Conservation (phyloP, 306 rosid genomes). For the Amphicarpaea edgeworthii region DNA sequence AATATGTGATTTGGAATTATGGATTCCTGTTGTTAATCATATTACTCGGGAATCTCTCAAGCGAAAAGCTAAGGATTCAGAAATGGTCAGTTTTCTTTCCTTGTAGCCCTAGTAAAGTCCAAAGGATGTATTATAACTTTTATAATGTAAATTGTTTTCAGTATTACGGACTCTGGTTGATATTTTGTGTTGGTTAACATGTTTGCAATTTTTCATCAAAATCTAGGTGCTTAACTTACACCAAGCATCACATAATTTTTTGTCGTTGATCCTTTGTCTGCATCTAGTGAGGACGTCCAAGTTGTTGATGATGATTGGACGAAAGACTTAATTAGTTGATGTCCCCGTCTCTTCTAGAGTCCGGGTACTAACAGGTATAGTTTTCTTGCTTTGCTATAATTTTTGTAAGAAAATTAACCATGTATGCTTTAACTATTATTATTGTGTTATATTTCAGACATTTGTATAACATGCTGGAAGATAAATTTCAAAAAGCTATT, state of each 20-base stretch:
- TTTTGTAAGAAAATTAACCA: constrained; percentile 15
- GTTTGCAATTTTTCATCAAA: constrained; percentile 38
- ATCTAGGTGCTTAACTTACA: constrained; percentile 72
- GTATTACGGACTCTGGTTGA: neutral
- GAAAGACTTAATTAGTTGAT: constrained; percentile 56
- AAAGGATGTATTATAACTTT: constrained; percentile 1
- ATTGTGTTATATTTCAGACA: neutral
- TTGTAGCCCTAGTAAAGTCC: constrained; percentile 10
- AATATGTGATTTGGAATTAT: constrained; percentile 43
- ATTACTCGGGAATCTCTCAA: constrained; percentile 82
- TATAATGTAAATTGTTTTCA: constrained; percentile 23
- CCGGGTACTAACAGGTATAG: constrained; percentile 74
- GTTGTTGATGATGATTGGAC: constrained; percentile 56
- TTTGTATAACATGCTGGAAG: constrained; percentile 1
- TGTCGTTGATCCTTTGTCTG: constrained; percentile 72
- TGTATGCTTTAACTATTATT: neutral
- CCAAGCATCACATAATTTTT: constrained; percentile 62
- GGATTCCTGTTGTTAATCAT: constrained; percentile 70
- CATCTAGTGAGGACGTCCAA: constrained; percentile 57
- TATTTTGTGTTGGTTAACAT: constrained; percentile 37
- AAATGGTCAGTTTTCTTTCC: constrained; percentile 65
- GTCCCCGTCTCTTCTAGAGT: constrained; percentile 66
- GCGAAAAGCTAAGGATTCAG: constrained; percentile 83
- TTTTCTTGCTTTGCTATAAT: constrained; percentile 39
- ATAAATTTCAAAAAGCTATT: constrained; percentile 18